Percentiles rank a stretch among this genome's conserved stretches.
These are phyloP conservation scores for Phyllosticta ampelicida DNA, from an alignment of 2,329 filamentous ascomycete species.

Conservation along the genomic window DNA sequence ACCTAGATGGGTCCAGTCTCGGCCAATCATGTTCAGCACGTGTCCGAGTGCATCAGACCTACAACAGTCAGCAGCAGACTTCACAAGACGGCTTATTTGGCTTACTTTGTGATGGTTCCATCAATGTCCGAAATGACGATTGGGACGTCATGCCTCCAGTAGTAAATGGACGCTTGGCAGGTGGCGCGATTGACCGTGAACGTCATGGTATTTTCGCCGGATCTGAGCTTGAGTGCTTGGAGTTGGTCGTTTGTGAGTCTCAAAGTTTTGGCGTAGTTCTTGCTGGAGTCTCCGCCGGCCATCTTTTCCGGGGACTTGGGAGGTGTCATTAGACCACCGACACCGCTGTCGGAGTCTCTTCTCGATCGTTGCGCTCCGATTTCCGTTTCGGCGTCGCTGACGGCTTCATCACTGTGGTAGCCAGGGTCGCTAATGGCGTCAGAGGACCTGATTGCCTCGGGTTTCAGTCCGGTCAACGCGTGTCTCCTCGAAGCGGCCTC, in stretches of 20 bases:
- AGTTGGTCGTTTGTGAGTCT: constrained; percentile 91
- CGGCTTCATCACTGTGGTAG: constrained; percentile 79
- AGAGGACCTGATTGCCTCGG: constrained; percentile 46
- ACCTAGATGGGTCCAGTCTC: constrained; percentile 95
- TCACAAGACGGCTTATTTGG: neutral
- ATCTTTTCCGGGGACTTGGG: constrained; percentile 41
- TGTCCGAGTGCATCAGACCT: constrained; percentile 81
- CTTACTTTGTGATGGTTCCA: constrained; percentile 86
- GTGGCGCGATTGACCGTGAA: constrained; percentile 95
- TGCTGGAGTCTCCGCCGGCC: constrained; percentile 55
- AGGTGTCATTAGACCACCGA: constrained; percentile 50
- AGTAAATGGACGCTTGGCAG: constrained; percentile 83
- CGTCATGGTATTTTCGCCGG: constrained; percentile 84
- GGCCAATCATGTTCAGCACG: constrained; percentile 89
- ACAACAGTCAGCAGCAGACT: constrained; percentile 15
- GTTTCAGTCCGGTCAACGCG: constrained; percentile 41
- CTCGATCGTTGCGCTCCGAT: constrained; percentile 45
- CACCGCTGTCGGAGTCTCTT: constrained; percentile 59
- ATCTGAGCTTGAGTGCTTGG: constrained; percentile 69
- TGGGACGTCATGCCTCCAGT: constrained; percentile 83
- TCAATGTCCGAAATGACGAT: constrained; percentile 99
- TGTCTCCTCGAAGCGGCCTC: constrained; percentile 65
- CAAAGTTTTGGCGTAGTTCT: constrained; percentile 93
- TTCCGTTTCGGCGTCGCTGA: constrained; percentile 47
- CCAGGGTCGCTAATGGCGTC: constrained; percentile 87